Percentiles rank a stretch among this genome's conserved stretches.
Conservation (phyloP, 805 yeast species). For the Starmerella asiatica region DNA sequence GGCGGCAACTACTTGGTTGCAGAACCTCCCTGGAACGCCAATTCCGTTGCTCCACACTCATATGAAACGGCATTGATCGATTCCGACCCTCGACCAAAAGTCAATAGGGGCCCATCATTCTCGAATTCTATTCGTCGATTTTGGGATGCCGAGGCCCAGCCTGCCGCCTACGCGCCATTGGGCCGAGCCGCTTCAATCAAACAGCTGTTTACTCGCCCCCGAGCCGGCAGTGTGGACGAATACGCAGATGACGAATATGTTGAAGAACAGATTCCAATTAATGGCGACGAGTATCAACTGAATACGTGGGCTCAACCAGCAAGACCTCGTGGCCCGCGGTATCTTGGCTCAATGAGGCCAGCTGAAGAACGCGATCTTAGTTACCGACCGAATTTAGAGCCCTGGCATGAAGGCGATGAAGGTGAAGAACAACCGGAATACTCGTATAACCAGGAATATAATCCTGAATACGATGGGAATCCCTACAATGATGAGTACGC, state of each 20-base stretch:
- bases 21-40: constrained; percentile 14
- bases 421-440: not conserved
- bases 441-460: not conserved
- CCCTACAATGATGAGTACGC: constrained; percentile 9
- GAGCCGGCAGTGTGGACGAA: constrained; percentile 11
- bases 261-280: constrained; percentile 28
- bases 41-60: constrained; percentile 2
- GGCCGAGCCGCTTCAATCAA: constrained; percentile 7
- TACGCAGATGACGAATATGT: constrained; percentile 24
- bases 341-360: not conserved
- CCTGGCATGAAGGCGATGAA: not conserved
- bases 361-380: not conserved
- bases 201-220: constrained; percentile 10
- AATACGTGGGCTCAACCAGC: constrained; percentile 22
- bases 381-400: not conserved
- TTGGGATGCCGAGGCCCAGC: constrained; percentile 12
- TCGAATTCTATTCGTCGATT: constrained; percentile 8
- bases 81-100: not conserved
- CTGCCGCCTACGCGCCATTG: not conserved
- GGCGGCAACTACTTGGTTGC: too few species aligned
- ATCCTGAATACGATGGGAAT: not conserved
- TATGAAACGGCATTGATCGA: constrained; percentile 1
- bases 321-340: not conserved
- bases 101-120: constrained; percentile 6
- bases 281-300: constrained; percentile 29